Conservation (phyloP, 2,329 filamentous ascomycete species). For the Fusarium beomiforme region DNA sequence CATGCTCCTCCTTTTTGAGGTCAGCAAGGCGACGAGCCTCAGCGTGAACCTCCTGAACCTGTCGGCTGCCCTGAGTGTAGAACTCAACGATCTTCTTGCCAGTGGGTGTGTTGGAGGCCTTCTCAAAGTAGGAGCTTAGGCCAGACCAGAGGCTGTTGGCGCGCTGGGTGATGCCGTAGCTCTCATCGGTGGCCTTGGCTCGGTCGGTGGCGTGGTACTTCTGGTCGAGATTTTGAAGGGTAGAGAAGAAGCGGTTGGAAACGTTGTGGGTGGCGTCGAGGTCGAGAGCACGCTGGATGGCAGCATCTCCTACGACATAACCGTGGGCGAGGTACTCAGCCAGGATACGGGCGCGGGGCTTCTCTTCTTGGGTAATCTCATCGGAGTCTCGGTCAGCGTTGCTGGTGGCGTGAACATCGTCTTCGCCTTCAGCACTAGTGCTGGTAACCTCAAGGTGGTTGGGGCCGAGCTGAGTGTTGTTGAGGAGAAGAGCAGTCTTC, state of each 20-base stretch:
- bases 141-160: slow-evolving; percentile 73
- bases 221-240: slow-evolving; percentile 79
- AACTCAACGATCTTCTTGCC: slow-evolving; percentile 89
- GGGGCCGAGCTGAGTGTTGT: slow-evolving; percentile 93
- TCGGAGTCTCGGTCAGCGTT: slow-evolving; percentile 68
- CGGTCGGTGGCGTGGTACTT: slow-evolving; percentile 91
- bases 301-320: slow-evolving; percentile 80
- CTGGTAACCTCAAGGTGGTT: slow-evolving; percentile 83
- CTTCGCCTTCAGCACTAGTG: slow-evolving; percentile 71
- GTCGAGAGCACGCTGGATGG: slow-evolving; percentile 84
- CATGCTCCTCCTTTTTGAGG: slow-evolving; percentile 77
- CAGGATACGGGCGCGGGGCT: slow-evolving; percentile 91
- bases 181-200: slow-evolving; percentile 83
- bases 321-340: slow-evolving; percentile 97
- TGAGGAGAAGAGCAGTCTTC: slow-evolving; percentile 94
- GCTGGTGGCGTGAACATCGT: slow-evolving; percentile 66
- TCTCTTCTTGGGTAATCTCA: slow-evolving; percentile 93
- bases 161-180: slow-evolving; percentile 81
- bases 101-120: slow-evolving; percentile 86
- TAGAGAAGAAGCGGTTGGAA: slow-evolving; percentile 79
- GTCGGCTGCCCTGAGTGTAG: slow-evolving; percentile 85
- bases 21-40: slow-evolving; percentile 91
- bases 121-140: slow-evolving; percentile 91
- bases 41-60: slow-evolving; percentile 91
- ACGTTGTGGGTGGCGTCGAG: slow-evolving; percentile 93